Conservation (phyloP, 306 rosid genomes). For the Citrullus amarus region DNA sequence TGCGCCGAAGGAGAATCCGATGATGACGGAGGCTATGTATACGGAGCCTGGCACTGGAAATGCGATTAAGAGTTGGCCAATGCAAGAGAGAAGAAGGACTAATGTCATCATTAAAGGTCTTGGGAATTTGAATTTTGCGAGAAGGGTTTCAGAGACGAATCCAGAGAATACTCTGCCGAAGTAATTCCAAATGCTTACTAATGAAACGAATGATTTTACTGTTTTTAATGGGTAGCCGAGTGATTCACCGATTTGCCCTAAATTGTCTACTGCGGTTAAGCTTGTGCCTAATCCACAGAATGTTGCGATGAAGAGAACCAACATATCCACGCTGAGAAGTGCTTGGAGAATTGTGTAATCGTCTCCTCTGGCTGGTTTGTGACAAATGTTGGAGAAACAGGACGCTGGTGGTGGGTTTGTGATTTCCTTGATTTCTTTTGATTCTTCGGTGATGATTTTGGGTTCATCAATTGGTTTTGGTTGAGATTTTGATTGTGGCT, state of each 20-base stretch:
- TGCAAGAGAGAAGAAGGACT: slow-evolving; percentile 24
- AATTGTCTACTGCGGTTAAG: slow-evolving; percentile 32
- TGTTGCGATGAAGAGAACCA: slow-evolving; percentile 21
- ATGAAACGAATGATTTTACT: slow-evolving; percentile 22
- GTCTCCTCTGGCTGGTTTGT: slow-evolving; percentile 23
- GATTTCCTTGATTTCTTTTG: neutral
- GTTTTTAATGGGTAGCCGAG: slow-evolving; percentile 23
- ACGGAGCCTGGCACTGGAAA: slow-evolving; percentile 32
- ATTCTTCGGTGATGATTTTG: neutral
- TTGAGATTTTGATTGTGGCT: neutral
- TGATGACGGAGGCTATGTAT: slow-evolving; percentile 28
- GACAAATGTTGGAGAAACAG: neutral
- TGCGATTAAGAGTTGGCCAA: slow-evolving; percentile 30
- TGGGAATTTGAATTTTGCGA: slow-evolving; percentile 24
- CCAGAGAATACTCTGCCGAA: slow-evolving; percentile 38
- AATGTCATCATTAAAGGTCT: slow-evolving; percentile 31
- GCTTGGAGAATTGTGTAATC: slow-evolving; percentile 42
- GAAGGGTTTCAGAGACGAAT: slow-evolving; percentile 27
- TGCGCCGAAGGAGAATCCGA: slow-evolving; percentile 40
- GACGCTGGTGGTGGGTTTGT: neutral
- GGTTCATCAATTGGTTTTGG: neutral
- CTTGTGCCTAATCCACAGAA: slow-evolving; percentile 35
- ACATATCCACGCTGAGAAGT: slow-evolving; percentile 28
- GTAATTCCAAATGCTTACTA: slow-evolving; percentile 44
- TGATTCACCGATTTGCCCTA: slow-evolving; percentile 45